phyloP scores from a whole-genome alignment of 306 rosid species.

The Inga oerstediana region DNA sequence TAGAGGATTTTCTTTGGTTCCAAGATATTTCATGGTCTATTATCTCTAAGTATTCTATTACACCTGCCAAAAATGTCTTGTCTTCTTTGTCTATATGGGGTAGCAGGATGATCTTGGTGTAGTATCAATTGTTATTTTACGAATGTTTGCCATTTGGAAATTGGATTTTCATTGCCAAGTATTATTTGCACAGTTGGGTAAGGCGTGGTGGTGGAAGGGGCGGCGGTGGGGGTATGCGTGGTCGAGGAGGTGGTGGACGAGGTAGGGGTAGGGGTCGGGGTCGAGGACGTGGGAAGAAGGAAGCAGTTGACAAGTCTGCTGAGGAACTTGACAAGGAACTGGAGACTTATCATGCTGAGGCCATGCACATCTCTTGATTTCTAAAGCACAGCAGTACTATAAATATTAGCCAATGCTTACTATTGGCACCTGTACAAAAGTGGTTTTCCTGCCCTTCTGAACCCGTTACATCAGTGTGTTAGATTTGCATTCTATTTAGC shows the following conservation, averaged over 20 bases:
- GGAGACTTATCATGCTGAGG: constrained; percentile 81
- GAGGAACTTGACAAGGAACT: constrained; percentile 85
- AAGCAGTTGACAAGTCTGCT: constrained; percentile 67
- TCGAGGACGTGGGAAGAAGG: constrained; percentile 63
- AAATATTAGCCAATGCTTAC: constrained; percentile 12
- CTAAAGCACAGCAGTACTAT: constrained; percentile 5
- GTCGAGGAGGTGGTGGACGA: constrained; percentile 45
- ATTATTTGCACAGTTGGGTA: constrained; percentile 40
- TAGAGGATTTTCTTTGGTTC: neutral
- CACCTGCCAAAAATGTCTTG: neutral
- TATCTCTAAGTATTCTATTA: neutral
- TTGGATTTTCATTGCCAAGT: neutral
- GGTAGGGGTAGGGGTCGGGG: constrained; percentile 25
- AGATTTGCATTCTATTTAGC: neutral
- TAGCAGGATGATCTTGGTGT: neutral
- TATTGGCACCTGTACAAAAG: constrained; percentile 49
- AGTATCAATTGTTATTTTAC: neutral
- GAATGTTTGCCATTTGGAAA: neutral
- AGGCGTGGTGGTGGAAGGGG: constrained; percentile 56
- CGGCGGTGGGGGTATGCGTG: constrained; percentile 37
- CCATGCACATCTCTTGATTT: constrained; percentile 44
- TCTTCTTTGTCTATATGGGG: neutral
- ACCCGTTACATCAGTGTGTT: neutral
- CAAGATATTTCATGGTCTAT: neutral
- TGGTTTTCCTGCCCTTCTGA: constrained; percentile 19